Conservation (phyloP, 805 yeast species). For the Scheffersomyces ergatensis region DNA sequence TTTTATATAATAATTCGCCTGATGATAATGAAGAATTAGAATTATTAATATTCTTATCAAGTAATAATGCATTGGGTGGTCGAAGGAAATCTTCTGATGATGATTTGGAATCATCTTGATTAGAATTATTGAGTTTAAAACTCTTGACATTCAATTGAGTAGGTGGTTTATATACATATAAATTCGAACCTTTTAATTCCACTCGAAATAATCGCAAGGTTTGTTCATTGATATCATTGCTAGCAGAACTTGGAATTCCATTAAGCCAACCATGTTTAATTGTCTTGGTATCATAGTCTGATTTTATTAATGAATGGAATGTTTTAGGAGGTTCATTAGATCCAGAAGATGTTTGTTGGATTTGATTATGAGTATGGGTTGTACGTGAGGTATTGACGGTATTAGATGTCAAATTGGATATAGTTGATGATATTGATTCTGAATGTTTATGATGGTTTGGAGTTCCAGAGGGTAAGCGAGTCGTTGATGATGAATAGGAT, state of each 20-base stretch:
- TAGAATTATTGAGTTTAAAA: slow-evolving; percentile 18
- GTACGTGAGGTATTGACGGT: not conserved
- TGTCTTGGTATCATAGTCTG: slow-evolving; percentile 30
- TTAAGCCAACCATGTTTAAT: slow-evolving; percentile 38
- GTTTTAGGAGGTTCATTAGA: not conserved
- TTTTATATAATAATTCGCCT: slow-evolving; percentile 12
- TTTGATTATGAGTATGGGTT: no score
- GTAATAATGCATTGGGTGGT: slow-evolving; percentile 1
- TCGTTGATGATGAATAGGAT: not conserved
- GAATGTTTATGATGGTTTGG: not conserved
- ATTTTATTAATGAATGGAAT: slow-evolving; percentile 11
- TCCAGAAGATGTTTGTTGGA: no score
- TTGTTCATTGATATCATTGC: slow-evolving; percentile 26
- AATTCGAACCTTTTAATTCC: slow-evolving; percentile 65
- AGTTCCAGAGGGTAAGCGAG: not conserved
- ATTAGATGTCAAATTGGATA: not conserved
- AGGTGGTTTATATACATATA: slow-evolving; percentile 61
- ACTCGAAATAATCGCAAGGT: slow-evolving; percentile 54
- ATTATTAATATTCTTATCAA: slow-evolving; percentile 8
- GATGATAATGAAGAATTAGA: slow-evolving; percentile 2
- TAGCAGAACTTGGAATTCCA: slow-evolving; percentile 26
- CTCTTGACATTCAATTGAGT: slow-evolving; percentile 40
- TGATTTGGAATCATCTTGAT: slow-evolving; percentile 3
- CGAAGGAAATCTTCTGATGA: not conserved
- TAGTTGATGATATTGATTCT: not conserved